phyloP scores from a whole-genome alignment of 2,329 filamentous ascomycete genomes.

The Fusarium illudens region DNA sequence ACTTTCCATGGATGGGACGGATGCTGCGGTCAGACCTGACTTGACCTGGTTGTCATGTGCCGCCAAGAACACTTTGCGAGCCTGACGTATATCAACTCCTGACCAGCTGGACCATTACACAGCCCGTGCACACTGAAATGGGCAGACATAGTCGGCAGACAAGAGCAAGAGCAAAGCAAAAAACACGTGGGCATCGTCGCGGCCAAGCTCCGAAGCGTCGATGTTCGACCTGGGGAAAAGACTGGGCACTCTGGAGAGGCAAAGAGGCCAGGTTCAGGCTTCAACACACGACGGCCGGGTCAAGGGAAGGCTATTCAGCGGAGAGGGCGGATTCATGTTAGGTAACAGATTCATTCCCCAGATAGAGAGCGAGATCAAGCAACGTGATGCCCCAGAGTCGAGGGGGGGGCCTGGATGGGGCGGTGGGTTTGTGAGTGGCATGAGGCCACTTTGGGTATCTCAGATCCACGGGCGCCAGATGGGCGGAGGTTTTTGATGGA shows the following conservation, averaged over 20 bases:
- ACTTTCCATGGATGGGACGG: neutral
- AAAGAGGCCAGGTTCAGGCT: constrained; percentile 8
- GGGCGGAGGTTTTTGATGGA: neutral
- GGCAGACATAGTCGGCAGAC: neutral
- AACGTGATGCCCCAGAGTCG: constrained; percentile 16
- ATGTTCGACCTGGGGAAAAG: constrained; percentile 1
- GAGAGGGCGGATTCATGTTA: constrained; percentile 22
- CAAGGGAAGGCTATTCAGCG: constrained; percentile 31
- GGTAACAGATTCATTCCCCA: constrained; percentile 29
- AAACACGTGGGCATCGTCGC: neutral
- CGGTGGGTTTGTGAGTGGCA: neutral
- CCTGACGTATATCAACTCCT: neutral
- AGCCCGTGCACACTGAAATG: neutral
- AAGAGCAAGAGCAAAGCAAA: neutral
- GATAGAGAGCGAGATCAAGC: constrained; percentile 11
- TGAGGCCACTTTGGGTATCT: constrained; percentile 1
- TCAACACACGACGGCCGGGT: constrained; percentile 12
- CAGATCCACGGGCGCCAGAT: neutral
- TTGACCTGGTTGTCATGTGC: neutral
- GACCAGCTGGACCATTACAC: neutral
- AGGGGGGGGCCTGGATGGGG: neutral
- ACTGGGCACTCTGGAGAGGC: neutral
- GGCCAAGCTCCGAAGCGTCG: neutral
- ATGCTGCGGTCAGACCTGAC: neutral
- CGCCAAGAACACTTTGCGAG: neutral